Evolutionary conservation across 768 basidiomycete species (phyloP), one percentile per base, ranked within the genome.

Genomic region (Fistulinella prunicolor): DNA sequence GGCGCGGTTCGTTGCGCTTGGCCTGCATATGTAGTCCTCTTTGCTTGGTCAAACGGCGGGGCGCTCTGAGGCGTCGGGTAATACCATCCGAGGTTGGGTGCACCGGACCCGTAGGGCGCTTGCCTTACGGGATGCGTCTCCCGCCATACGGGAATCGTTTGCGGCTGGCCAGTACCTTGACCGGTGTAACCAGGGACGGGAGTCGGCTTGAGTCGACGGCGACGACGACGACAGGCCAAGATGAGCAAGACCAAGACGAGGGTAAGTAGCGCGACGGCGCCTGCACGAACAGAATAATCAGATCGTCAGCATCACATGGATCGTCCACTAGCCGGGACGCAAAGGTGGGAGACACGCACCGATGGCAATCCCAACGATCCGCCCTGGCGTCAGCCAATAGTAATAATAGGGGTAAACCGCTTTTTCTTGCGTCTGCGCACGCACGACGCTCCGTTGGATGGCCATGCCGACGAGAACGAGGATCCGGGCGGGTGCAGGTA

Each of bases 341-440:
- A 19, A 17, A 1, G n/a, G 26, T 2, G 21, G 22, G 17, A 22
- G n/a, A 8, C 26, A 50, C 63, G 17, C 7, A 68, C 64, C 66
- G 37, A 66, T 8, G 13, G 56, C 54, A 5, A 66, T 38, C 12
- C 57, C 64, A 16, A 26, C 57, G 46, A 66, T 62, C 19, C 66
- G 59, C 5, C 49, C 61, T 12, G 61, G 61, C 8, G 64, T 41
- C 35, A 65, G 28, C 58, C 64, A 60, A 22, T 54, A 46, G 28
- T 40, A 19, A 42, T 40, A 19, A 42, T 50, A 55, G 47, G 50
- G 23, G 46, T 44, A 10, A 19, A 13, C 0, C n/a, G n/a, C n/a
- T n/a, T n/a, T n/a, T n/a, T n/a, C n/a, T n/a, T n/a, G n/a, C n/a
- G n/a, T n/a, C 21, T 64, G 59, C 10, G 64, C 61, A 6, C 14